phyloP scores from a whole-genome alignment of 306 rosid genomes.

The Quercus ilex region DNA sequence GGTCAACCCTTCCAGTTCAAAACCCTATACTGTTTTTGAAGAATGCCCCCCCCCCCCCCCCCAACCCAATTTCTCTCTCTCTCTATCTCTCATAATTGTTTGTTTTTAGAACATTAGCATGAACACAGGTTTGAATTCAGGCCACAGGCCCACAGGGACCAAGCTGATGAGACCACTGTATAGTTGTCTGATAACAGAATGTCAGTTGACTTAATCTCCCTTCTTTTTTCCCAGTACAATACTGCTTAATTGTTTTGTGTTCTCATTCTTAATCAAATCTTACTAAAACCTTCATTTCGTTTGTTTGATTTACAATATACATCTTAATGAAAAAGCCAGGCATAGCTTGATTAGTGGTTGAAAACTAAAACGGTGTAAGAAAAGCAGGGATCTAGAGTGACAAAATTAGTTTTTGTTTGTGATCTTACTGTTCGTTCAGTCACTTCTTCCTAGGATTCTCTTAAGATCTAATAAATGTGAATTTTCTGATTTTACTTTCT shows the following conservation, averaged over 20 bases:
- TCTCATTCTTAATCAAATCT: not conserved
- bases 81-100: not conserved
- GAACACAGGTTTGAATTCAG: not conserved
- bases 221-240: not conserved
- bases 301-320: not conserved
- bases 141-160: not conserved
- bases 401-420: not conserved
- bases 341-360: not conserved
- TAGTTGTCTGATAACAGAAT: not conserved
- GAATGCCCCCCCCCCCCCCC: not conserved
- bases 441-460: not conserved
- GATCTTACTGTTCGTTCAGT: not conserved
- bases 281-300: not conserved
- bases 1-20: constrained; percentile 1
- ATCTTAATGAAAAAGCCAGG: not conserved
- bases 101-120: not conserved
- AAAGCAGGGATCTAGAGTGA: not conserved
- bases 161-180: not conserved
- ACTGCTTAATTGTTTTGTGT: not conserved
- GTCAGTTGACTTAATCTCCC: no score
- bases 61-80: no score
- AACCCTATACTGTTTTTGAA: not conserved
- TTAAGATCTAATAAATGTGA: not conserved
- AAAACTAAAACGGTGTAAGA: not conserved
- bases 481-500: not conserved